Evolutionary conservation across 208 protist species (phyloP), one percentile per base, ranked within the genome.

Genomic region (Crithidia bombi): DNA sequence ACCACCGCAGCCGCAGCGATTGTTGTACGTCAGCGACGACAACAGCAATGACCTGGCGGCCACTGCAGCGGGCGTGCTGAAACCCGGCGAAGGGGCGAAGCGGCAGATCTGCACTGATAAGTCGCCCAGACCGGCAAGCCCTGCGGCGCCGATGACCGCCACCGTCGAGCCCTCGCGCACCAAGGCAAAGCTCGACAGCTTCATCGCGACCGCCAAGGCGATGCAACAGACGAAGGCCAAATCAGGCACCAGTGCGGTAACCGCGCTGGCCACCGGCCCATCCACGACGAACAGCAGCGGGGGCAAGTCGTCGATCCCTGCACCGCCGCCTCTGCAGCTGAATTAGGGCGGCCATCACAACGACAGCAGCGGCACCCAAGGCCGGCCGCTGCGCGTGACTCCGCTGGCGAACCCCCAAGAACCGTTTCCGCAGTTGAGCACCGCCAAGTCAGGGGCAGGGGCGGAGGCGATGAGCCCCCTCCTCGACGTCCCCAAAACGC

Each of bases 151-250:
- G 54, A 28, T 7, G 9, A n/a, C 28, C 1, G 9, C 25, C 7
- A 19, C 56, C 9, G n/a, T n/a, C 4, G 59, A 64, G 59, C 59
- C 21, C 1, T 55, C 61, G 11, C 61, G 46, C n/a, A 36, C 61
- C 30, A 39, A 56, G 23, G 46, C 61, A 15, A 55, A 66, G 23
- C 47, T 56, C 33, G 61, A 66, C 61, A 66, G 14, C 61, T 41
- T 43, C 61, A 56, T 56, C 47, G 46, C 61, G 0, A 35, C 61
- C 4, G 46, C 46, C 4, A 56, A 66, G 44, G 35, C 61, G 4
- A 41, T 44, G 46, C 46, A 44, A 15, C n/a, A n/a, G n/a, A n/a
- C n/a, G n/a, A n/a, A n/a, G n/a, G n/a, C n/a, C n/a, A n/a, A n/a
- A n/a, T n/a, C n/a, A n/a, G n/a, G n/a, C n/a, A n/a, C n/a, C n/a